Percentiles rank a stretch among this genome's conserved stretches.
Conservation (phyloP, 257 asterid species). For the Nicotiana knightiana region DNA sequence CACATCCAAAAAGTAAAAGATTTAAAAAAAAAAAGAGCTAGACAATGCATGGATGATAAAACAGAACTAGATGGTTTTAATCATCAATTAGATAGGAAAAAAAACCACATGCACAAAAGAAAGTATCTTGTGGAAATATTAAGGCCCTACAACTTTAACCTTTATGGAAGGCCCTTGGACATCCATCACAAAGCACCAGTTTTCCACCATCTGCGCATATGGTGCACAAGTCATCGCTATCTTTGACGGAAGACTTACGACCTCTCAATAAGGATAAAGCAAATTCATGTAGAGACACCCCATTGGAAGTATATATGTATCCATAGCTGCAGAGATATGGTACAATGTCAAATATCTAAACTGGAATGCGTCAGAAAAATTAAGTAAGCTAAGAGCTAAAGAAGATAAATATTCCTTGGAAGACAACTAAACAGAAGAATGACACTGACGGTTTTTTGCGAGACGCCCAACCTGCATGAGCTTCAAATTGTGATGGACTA, state of each 20-base stretch:
- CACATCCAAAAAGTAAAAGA: not conserved
- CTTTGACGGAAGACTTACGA: conserved; percentile 54
- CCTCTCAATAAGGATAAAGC: conserved; percentile 80
- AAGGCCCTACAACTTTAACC: conserved; percentile 40
- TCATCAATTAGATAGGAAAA: not conserved
- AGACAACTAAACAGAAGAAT: conserved; percentile 8
- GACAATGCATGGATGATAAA: not conserved
- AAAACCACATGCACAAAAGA: not conserved
- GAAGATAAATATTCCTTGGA: not conserved
- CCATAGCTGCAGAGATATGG: conserved; percentile 6
- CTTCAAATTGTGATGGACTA: conserved; percentile 95
- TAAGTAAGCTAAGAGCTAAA: conserved; percentile 13
- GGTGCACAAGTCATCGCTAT: conserved; percentile 88
- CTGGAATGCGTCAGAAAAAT: not conserved
- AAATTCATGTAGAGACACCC: conserved; percentile 92
- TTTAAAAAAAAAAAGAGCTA: not conserved
- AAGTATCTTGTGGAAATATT: not conserved
- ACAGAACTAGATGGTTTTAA: not conserved
- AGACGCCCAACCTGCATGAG: conserved; percentile 99
- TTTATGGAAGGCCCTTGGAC: conserved; percentile 98
- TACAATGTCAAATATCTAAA: not conserved
- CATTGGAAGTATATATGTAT: conserved; percentile 74
- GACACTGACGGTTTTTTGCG: conserved; percentile 87
- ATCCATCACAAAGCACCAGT: conserved; percentile 97
- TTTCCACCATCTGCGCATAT: conserved; percentile 98